phyloP scores from a whole-genome alignment of 78 protist species.

The Dictyostelium capitatum region DNA sequence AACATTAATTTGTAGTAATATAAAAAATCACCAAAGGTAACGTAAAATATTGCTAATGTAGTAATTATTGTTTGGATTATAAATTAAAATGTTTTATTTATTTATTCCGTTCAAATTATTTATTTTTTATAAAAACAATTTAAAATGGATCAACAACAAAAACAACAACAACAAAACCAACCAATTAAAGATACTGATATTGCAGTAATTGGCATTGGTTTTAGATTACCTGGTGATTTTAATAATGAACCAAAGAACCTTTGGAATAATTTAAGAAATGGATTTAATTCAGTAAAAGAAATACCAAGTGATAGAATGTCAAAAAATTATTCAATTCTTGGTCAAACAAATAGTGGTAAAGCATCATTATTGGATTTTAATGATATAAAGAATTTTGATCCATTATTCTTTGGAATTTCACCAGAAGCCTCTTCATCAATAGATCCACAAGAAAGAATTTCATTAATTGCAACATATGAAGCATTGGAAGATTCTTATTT shows the following conservation, averaged over 20 bases:
- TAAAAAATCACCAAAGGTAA: too few relatives aligned
- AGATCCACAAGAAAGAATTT: conserved; percentile 90
- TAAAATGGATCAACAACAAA: not conserved
- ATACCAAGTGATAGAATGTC: conserved; percentile 6
- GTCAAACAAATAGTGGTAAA: not conserved
- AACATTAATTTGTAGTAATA: too few relatives aligned
- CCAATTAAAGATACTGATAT: not conserved
- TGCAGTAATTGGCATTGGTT: not conserved
- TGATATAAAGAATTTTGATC: not conserved
- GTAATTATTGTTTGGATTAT: too few relatives aligned
- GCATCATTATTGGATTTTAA: not conserved
- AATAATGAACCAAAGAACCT: not conserved
- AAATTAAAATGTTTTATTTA: too few relatives aligned
- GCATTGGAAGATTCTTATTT: conserved; percentile 72
- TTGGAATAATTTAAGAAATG: not conserved
- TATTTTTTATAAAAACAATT: not conserved
- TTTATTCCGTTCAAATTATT: too few relatives aligned
- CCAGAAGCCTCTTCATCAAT: conserved; percentile 57
- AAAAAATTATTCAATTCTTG: not conserved
- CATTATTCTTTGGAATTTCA: conserved; percentile 38
- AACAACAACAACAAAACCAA: not conserved
- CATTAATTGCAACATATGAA: conserved; percentile 57
- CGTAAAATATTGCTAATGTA: too few relatives aligned
- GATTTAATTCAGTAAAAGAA: not conserved
- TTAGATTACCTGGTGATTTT: not conserved